Evolutionary conservation across 228 moss, liverwort and hornwort species (phyloP), one percentile per base, ranked within the genome.

Genomic region (Sphagnum magellanicum): DNA sequence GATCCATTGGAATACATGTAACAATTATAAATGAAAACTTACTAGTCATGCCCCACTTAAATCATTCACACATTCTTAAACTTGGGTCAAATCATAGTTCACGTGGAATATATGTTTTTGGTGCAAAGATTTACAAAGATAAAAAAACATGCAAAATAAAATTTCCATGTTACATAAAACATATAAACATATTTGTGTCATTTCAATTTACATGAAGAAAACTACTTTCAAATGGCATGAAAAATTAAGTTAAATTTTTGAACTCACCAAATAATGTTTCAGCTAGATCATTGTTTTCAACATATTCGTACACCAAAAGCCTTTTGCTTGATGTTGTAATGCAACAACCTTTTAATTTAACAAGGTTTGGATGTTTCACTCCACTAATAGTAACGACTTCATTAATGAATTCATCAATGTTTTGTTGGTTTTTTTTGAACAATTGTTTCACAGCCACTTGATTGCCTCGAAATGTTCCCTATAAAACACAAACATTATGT

Each of bases 291-390:
- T 14, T 61, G 11, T 78, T 76, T 59, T 80, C 76, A 57, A 80
- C 57, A 63, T 66, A 80, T 63, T 80, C 80, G 48, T 80, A 80
- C 4, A 80, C 76, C 17, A 80, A 73, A 63, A 80, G 60, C 49
- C 80, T 65, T 59, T 73, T 72, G 63, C 66, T 16, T 70, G 59
- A 58, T 73, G 62, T 5, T 76, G 73, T 32, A 32, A 32, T 32
- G 46, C 80, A 80, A 63, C 80, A 80, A 32, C 80, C 80, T 76
- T 80, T 76, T 50, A 80, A 75, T 64, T 80, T 76, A 59, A 80
- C 80, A 16, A 80, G 76, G 70, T 80, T 80, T 49, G 76, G 67
- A 52, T 80, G 80, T 61, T 80, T 76, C 51, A 80, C 73, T 60
- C 76, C 70, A 63, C 76, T 80, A 14, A 80, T 80, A 12, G 73